Conservation (phyloP, 441 rosid genomes). For the Adansonia gregorii region DNA sequence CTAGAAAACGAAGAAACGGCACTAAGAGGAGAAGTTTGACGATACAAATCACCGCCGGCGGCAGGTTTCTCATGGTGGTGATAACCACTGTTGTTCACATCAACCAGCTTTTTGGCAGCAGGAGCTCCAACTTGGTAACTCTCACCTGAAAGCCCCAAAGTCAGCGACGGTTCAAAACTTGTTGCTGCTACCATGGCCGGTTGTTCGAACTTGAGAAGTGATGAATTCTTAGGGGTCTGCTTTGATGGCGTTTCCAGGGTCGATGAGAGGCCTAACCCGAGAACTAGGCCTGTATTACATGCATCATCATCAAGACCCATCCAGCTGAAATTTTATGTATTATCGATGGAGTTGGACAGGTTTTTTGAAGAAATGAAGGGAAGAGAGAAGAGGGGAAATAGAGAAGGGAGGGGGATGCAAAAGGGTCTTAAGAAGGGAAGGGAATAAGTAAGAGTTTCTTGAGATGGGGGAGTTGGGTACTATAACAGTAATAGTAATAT, state of each 20-base stretch:
- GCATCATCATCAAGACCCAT: conserved; percentile 72
- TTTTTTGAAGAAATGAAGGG: neutral
- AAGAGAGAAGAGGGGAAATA: conserved; percentile 12
- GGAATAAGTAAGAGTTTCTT: conserved; percentile 36
- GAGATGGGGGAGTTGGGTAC: conserved; percentile 45
- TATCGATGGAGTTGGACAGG: neutral
- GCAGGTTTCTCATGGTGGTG: conserved; percentile 22
- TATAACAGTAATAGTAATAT: no score
- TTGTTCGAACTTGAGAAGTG: conserved; percentile 34
- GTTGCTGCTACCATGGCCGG: neutral
- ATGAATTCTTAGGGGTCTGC: conserved; percentile 37
- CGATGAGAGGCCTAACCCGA: conserved; percentile 66
- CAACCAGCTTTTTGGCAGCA: conserved; percentile 17
- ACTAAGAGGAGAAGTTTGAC: conserved; percentile 65
- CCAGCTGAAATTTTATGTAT: neutral
- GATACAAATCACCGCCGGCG: conserved; percentile 36
- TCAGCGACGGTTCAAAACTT: conserved; percentile 58
- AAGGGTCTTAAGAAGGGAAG: conserved; percentile 50
- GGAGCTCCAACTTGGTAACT: conserved; percentile 21
- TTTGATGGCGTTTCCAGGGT: conserved; percentile 25
- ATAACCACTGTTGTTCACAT: conserved; percentile 19
- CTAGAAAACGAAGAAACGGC: conserved; percentile 87
- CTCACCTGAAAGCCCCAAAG: conserved; percentile 66
- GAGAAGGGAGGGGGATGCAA: conserved; percentile 22
- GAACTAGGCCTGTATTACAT: conserved; percentile 70